Evolutionary conservation across 163 green algal genomes (phyloP).

Genomic region (Chlamydomonas reinhardtii): DNA sequence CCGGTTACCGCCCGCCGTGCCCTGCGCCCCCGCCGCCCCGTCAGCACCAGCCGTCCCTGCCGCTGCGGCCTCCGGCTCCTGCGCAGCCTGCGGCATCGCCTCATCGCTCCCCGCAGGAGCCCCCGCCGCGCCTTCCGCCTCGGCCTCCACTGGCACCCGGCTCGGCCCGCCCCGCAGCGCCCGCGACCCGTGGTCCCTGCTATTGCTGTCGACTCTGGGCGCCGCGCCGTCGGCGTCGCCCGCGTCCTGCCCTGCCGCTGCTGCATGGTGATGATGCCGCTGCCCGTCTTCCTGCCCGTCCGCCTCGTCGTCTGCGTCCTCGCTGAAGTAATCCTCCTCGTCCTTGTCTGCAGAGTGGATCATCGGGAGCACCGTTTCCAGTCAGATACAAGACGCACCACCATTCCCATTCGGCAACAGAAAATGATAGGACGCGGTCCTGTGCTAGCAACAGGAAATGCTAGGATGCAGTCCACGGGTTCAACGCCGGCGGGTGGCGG

Average conservation of each 20-base stretch:
- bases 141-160: background rate
- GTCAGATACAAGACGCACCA: too few relatives aligned
- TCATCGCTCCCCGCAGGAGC: too few relatives aligned
- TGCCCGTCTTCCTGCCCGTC: conserved; percentile 52
- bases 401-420: too few relatives aligned
- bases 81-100: background rate
- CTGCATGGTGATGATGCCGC: background rate
- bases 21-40: background rate
- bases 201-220: background rate
- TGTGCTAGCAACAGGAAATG: too few relatives aligned
- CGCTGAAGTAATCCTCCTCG: conserved; percentile 77
- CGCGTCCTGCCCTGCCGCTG: background rate
- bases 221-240: background rate
- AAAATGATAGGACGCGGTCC: too few relatives aligned
- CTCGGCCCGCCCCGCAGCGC: background rate
- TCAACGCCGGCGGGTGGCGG: too few relatives aligned
- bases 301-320: conserved; percentile 60
- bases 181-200: background rate
- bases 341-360: conserved; percentile 59
- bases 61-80: background rate
- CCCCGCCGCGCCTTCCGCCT: too few relatives aligned
- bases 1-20: background rate
- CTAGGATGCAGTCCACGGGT: too few relatives aligned
- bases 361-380: too few relatives aligned
- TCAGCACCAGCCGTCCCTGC: background rate